Evolutionary conservation across 805 yeast species (phyloP).

Genomic region (Ogataea dorogensis): DNA sequence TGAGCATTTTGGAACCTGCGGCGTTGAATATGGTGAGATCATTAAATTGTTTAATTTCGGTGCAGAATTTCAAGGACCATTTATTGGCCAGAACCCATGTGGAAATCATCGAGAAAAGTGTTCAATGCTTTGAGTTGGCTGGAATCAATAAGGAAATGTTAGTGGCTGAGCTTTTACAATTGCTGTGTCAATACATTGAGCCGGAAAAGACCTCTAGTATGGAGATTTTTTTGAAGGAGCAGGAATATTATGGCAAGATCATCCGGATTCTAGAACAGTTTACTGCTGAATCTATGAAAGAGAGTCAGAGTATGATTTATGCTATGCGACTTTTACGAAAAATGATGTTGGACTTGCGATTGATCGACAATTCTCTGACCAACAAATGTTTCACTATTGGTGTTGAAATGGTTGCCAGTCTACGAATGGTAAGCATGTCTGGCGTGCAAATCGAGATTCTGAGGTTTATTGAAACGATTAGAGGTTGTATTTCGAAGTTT

Average conservation of each 20-base stretch:
- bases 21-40: slow-evolving; percentile 31
- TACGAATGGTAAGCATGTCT: slow-evolving; percentile 5
- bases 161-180: slow-evolving; percentile 1
- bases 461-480: not conserved
- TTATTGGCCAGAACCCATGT: slow-evolving; percentile 19
- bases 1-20: slow-evolving; percentile 28
- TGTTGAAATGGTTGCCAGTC: slow-evolving; percentile 1
- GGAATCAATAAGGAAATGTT: not conserved
- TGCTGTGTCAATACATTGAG: slow-evolving; percentile 1
- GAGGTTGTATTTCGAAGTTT: not conserved
- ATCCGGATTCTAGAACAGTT: not conserved
- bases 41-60: slow-evolving; percentile 26
- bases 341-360: slow-evolving; percentile 1
- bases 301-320: slow-evolving; percentile 1
- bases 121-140: slow-evolving; percentile 3
- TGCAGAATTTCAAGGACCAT: slow-evolving; percentile 29
- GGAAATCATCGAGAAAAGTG: slow-evolving; percentile 13
- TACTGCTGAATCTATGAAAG: not conserved
- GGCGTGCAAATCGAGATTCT: slow-evolving; percentile 1
- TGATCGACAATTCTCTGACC: slow-evolving; percentile 1
- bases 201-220: slow-evolving; percentile 4
- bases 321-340: slow-evolving; percentile 2
- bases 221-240: slow-evolving; percentile 6
- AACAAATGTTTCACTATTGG: slow-evolving; percentile 2
- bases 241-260: not conserved